Percentiles rank a stretch among this genome's conserved stretches.
These are phyloP conservation scores for Reutealis trisperma DNA, from an alignment of 345 rosid species.

Conservation along the genomic window DNA sequence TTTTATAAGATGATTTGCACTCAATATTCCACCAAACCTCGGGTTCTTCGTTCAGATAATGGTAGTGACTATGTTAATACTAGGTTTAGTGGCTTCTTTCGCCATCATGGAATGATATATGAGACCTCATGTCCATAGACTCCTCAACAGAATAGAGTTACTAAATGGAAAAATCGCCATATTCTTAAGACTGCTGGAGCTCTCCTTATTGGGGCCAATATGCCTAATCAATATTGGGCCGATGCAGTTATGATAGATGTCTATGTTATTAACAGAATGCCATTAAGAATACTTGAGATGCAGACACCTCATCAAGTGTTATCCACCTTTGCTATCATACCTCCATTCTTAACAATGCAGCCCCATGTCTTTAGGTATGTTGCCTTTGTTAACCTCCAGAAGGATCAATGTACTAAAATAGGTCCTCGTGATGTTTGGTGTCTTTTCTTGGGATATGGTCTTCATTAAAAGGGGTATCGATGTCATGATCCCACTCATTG, in stretches of 20 bases:
- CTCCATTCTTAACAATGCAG: neutral
- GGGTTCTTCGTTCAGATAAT: neutral
- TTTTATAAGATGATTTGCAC: slow-evolving; percentile 3
- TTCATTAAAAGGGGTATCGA: neutral
- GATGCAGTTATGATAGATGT: neutral
- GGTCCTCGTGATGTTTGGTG: neutral
- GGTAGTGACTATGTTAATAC: neutral
- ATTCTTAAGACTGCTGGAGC: neutral
- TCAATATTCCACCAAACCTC: neutral
- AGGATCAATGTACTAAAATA: neutral
- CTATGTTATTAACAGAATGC: neutral
- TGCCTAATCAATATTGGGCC: neutral
- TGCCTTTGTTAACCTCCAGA: neutral
- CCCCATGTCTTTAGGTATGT: neutral
- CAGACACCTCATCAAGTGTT: neutral
- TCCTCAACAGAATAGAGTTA: neutral
- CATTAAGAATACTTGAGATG: neutral
- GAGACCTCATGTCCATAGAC: neutral
- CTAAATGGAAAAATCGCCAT: neutral
- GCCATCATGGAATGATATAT: neutral
- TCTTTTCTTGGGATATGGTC: neutral
- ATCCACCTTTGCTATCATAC: too few relatives aligned
- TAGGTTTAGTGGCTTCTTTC: neutral
- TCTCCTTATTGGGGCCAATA: neutral
- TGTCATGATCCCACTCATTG: neutral